A percentile compares a stretch with the other conserved stretches of the same genome.
phyloP scores from a whole-genome alignment of 805 yeast species.

The Cyberlindnera samutprakarnensis region DNA sequence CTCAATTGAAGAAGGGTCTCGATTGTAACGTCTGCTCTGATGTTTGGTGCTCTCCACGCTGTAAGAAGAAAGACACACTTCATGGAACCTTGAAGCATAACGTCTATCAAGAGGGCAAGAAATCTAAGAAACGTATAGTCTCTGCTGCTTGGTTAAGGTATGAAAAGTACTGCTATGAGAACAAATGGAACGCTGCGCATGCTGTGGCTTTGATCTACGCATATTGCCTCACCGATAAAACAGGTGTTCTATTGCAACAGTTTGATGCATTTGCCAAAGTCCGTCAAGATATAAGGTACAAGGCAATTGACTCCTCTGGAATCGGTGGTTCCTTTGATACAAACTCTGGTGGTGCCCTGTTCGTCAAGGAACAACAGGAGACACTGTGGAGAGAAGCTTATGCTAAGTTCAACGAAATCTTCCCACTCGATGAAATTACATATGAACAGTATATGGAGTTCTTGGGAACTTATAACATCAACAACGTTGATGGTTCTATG shows the following conservation, averaged over 20 bases:
- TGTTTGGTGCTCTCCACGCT: constrained; percentile 61
- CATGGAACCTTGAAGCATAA: constrained; percentile 57
- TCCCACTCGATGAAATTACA: constrained; percentile 29
- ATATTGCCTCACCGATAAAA: constrained; percentile 31
- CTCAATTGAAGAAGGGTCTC: constrained; percentile 34
- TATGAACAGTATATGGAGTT: constrained; percentile 51
- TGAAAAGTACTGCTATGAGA: constrained; percentile 54
- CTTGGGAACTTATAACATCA: constrained; percentile 69
- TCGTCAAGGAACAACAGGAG: constrained; percentile 49
- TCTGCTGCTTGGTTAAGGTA: constrained; percentile 45
- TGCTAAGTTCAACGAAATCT: constrained; percentile 39
- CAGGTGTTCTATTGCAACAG: constrained; percentile 34
- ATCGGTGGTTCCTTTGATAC: constrained; percentile 34
- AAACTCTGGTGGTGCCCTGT: constrained; percentile 42
- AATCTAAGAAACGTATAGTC: constrained; percentile 30
- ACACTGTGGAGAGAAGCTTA: constrained; percentile 53
- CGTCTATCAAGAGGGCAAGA: constrained; percentile 27
- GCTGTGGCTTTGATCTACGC: constrained; percentile 55
- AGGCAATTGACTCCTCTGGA: constrained; percentile 47
- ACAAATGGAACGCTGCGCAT: constrained; percentile 63
- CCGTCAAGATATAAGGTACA: constrained; percentile 56
- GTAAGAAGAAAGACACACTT: constrained; percentile 45
- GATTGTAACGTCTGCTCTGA: constrained; percentile 61
- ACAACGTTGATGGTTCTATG: constrained; percentile 58
- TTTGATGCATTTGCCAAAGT: constrained; percentile 61